These are phyloP conservation scores for Colletotrichum graminicola DNA, from an alignment of 2,329 filamentous ascomycete genomes.

Conservation along the genomic window DNA sequence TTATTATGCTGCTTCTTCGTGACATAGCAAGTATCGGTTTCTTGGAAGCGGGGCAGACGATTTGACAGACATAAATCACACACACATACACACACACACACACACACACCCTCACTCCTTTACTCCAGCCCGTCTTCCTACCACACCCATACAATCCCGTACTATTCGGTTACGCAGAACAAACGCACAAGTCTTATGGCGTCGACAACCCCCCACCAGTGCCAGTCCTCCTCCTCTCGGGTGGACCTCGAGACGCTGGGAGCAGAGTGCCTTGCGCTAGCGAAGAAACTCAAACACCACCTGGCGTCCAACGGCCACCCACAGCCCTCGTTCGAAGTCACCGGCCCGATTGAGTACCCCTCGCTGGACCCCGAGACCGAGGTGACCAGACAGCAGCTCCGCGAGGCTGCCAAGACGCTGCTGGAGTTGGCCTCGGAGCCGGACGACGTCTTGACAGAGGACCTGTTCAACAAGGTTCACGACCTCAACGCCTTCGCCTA, in stretches of 20 bases:
- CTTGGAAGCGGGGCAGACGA: too few relatives aligned
- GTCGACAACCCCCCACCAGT: background rate
- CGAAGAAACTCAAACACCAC: background rate
- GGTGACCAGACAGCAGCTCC: conserved; percentile 6
- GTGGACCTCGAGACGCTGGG: background rate
- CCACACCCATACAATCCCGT: background rate
- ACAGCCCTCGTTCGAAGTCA: background rate
- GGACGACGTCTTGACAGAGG: background rate
- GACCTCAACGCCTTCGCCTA: conserved; percentile 6
- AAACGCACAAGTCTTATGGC: background rate
- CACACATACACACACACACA: too few relatives aligned
- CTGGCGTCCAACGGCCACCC: background rate
- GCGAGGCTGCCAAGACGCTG: background rate
- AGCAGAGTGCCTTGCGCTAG: background rate
- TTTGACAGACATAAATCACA: too few relatives aligned
- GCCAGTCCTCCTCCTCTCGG: background rate
- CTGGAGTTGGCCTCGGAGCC: conserved; percentile 1
- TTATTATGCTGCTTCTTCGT: too few relatives aligned
- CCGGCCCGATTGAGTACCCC: background rate
- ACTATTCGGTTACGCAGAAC: background rate
- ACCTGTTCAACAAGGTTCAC: background rate
- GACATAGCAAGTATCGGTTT: too few relatives aligned
- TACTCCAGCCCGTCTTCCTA: too few relatives aligned
- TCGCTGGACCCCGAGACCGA: background rate
- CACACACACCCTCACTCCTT: too few relatives aligned